Evolutionary conservation across 1,284 basidiomycete species (phyloP), one percentile per base, ranked within the genome.

Genomic region (Rhodotorula sp.): DNA sequence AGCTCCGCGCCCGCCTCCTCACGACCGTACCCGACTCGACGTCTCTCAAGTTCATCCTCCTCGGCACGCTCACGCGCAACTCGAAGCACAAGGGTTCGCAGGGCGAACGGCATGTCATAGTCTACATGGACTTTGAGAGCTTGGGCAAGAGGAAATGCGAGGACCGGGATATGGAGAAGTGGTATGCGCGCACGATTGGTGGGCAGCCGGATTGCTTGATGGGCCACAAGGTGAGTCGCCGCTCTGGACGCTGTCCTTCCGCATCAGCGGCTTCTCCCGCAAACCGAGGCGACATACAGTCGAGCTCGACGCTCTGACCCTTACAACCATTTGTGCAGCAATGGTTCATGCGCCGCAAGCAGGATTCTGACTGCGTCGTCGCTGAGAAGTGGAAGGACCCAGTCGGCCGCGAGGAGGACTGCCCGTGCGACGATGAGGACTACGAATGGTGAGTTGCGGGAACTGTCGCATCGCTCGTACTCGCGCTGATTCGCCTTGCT

Each of bases 21-120:
- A 89, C 90, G 46, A 94, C 92, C 2, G 85, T 95, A 10, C 91
- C 91, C 0, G 93, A 97, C 76, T 92, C 91, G 32, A 96, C 93
- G 0, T 93, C 91, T 0, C 93, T 94, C 80, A 95, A 93, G 81
- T 94, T 96, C 82, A 80, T 95, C 22, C 82, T 96, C 5, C 83
- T 95, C 44, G 94, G 89, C 5, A 88, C 89, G 67, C 84, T 93
- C 17, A 82, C 86, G 2, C 86, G 89, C 49, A 82, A 66, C 19
- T 70, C 67, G 29, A 49, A 84, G 39, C 87, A 92, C 64, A 84
- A 86, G 69, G 84, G 83, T 17, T 79, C 80, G 4, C 81, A 81
- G 1, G 81, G 86, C 2, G 88, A 89, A 4, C 85, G 87, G 4
- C 89, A 90, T 76, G 90, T 87, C 1, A 82, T 89, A 15, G 83